Conservation (phyloP, 2,329 filamentous ascomycete species). For the Sphaerulina vaccinii region DNA sequence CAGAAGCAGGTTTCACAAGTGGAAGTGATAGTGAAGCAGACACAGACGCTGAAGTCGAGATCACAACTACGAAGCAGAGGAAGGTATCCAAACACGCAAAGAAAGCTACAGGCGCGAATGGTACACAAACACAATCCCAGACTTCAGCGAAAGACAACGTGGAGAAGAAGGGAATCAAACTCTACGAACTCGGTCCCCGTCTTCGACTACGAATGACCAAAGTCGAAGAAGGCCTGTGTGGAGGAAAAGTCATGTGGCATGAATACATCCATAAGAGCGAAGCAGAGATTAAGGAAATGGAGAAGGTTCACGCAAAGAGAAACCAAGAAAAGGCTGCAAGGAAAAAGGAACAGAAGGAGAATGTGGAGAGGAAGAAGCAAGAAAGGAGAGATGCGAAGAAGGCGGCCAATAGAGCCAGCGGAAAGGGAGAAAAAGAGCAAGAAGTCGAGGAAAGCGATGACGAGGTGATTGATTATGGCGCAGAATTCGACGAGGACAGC, state of each 20-base stretch:
- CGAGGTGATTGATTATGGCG: constrained; percentile 45
- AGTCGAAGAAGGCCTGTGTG: constrained; percentile 90
- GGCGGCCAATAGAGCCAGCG: constrained; percentile 40
- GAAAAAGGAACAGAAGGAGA: constrained; percentile 79
- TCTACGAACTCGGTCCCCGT: constrained; percentile 87
- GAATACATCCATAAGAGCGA: constrained; percentile 85
- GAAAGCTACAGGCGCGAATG: constrained; percentile 39
- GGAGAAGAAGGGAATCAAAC: constrained; percentile 83
- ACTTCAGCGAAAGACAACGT: constrained; percentile 51
- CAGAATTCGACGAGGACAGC: constrained; percentile 52
- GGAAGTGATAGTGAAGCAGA: constrained; percentile 91
- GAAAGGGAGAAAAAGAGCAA: constrained; percentile 45
- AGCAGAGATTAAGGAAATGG: constrained; percentile 73
- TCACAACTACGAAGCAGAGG: constrained; percentile 60
- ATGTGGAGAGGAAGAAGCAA: constrained; percentile 81
- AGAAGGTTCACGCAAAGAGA: constrained; percentile 77
- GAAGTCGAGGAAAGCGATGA: constrained; percentile 40
- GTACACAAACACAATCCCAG: constrained; percentile 25
- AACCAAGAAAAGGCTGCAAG: constrained; percentile 78
- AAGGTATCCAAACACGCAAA: constrained; percentile 57
- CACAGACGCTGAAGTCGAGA: constrained; percentile 92
- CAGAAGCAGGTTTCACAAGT: constrained; percentile 80
- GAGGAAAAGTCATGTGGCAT: constrained; percentile 95
- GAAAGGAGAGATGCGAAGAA: constrained; percentile 55
- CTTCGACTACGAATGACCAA: constrained; percentile 89